Percentiles rank a stretch among this genome's conserved stretches.
Evolutionary conservation across 352 stramenopile species (phyloP).

Genomic region (Elongisporangium prolatum): DNA sequence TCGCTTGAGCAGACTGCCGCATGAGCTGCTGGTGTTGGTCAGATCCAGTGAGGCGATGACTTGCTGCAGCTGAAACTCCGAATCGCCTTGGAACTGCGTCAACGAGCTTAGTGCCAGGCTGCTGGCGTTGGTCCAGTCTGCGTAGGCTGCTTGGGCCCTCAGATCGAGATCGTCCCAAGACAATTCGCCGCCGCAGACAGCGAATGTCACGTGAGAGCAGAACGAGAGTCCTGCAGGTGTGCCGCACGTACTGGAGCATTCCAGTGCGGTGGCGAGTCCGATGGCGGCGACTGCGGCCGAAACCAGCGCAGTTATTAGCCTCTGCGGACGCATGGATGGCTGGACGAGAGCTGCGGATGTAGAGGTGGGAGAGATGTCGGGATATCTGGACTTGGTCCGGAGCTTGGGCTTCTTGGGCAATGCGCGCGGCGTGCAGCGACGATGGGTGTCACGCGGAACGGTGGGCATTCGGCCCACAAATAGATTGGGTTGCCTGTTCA

Average conservation of each 20-base stretch:
- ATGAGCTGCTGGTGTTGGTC: conserved; percentile 54
- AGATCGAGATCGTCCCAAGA: conserved; percentile 63
- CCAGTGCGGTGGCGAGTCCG: conserved; percentile 13
- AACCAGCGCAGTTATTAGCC: conserved; percentile 6
- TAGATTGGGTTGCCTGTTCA: too few relatives aligned
- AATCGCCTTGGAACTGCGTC: conserved; percentile 46
- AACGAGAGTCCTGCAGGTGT: conserved; percentile 68
- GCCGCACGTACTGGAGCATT: conserved; percentile 75
- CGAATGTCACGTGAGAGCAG: conserved; percentile 77
- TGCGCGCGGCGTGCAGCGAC: too few relatives aligned
- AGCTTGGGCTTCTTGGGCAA: too few relatives aligned
- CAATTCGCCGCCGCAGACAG: conserved; percentile 48
- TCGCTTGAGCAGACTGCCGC: conserved; percentile 45
- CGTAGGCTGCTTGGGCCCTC: conserved; percentile 32
- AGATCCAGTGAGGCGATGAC: conserved; percentile 49
- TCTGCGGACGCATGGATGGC: conserved; percentile 3
- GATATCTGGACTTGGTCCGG: too few relatives aligned
- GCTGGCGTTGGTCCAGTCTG: conserved; percentile 46
- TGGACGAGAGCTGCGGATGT: not conserved
- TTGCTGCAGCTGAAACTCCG: conserved; percentile 25
- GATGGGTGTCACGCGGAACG: too few relatives aligned
- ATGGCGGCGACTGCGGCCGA: conserved; percentile 6
- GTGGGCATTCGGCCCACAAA: too few relatives aligned
- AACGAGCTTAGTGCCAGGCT: conserved; percentile 26
- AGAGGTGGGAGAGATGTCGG: too few relatives aligned